Evolutionary conservation across 2,329 filamentous ascomycete species (phyloP).

Genomic region (Venturia effusa): DNA sequence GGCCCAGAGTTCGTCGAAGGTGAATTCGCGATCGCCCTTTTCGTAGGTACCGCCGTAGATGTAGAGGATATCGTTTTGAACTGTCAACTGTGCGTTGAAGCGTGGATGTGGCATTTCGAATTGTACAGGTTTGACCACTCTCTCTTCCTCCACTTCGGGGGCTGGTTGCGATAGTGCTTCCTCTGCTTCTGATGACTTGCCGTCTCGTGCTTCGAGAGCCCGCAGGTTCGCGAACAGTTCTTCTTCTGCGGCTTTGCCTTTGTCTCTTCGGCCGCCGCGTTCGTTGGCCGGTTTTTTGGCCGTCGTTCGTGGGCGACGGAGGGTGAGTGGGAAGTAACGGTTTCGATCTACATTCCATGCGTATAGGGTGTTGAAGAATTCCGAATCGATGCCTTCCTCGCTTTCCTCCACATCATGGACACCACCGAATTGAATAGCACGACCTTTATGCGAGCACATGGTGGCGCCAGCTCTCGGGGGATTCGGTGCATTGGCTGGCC

Average conservation of each 20-base stretch:
- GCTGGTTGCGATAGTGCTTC: constrained; percentile 23
- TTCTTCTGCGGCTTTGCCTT: constrained; percentile 80
- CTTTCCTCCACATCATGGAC: constrained; percentile 87
- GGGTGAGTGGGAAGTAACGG: constrained; percentile 73
- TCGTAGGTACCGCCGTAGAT: constrained; percentile 95
- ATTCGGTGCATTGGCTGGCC: constrained; percentile 76
- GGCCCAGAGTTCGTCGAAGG: constrained; percentile 88
- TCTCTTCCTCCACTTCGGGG: constrained; percentile 42
- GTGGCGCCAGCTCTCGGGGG: constrained; percentile 79
- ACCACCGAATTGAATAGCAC: constrained; percentile 87
- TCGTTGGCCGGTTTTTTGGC: constrained; percentile 43
- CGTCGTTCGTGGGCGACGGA: constrained; percentile 62
- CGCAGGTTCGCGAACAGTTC: constrained; percentile 81
- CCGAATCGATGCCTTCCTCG: constrained; percentile 91
- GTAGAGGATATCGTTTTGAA: constrained; percentile 86
- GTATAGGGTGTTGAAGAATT: constrained; percentile 88
- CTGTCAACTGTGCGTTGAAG: constrained; percentile 83
- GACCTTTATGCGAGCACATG: constrained; percentile 88
- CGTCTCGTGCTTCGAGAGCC: constrained; percentile 66
- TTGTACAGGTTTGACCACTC: constrained; percentile 44
- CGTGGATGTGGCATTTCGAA: constrained; percentile 81
- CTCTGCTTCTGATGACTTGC: constrained; percentile 38
- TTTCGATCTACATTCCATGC: constrained; percentile 95
- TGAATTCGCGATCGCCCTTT: constrained; percentile 88
- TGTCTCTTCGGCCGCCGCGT: constrained; percentile 41